Base-by-base conservation (phyloP, 352 stramenopile genomes). In the Phytopythium ostracodes region DNA sequence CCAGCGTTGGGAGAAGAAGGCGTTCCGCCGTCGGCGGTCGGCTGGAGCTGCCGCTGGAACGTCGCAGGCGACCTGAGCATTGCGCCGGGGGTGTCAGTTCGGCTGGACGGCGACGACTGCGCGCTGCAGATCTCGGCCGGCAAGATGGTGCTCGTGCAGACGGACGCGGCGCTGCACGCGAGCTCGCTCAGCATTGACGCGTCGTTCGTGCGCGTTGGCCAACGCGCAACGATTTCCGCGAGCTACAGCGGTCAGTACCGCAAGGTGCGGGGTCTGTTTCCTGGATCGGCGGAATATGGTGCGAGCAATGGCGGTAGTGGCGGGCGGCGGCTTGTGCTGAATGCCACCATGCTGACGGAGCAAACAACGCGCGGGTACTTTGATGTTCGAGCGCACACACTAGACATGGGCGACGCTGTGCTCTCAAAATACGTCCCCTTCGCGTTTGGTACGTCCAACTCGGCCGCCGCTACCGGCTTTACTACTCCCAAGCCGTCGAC, bases 201-300 rank as follows among this genome's bases (percentile, higher is more conserved):
- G 9, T 75, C 79, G 36, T 89, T 84, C 43, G 82, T 91, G 51
- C 82, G 82, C 7, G 17, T 91, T 10, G 82, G 87, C 47, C 38
- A 44, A 18, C 36, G 71, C 38, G 72, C 79, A 11, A 36, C 63
- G 20, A 56, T 91, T 20, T 56, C 63, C 0, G 72, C 75, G 22
- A 63, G 69, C 0, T 88, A 81, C 40, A 74, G 63, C 36, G 68
- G 67, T 22, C 55, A 66, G 17, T 79, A 72, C 18, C 62, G 66
- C n/a, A 60, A 62, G 33, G 38, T 51, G 1, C 27, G 52, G n/a
- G 70, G 79, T 12, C 29, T 80, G 7, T 79, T 75, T 50, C 64
- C 71, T 3, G 79, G 79, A 4, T 74, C 72, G 4, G 71, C 68
- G 17, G 56, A 65, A 17, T 79, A 69, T 55, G 82, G 82, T 36